These are phyloP conservation scores for Grosmannia clavigera DNA, from an alignment of 2,329 filamentous ascomycete species.

Conservation along the genomic window DNA sequence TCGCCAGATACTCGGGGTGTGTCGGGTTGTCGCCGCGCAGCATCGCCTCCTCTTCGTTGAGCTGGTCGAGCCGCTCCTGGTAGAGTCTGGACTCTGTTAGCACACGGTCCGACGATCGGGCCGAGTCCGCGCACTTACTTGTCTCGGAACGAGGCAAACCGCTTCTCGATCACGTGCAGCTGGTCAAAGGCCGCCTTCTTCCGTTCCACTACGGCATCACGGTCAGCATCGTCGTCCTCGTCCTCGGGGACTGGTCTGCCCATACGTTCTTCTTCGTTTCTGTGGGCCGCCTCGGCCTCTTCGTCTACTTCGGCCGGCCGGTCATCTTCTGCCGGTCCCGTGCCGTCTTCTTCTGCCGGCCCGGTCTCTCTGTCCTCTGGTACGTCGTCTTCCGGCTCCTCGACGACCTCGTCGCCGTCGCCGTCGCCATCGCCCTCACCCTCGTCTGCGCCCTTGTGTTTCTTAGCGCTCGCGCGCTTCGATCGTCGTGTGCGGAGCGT, in stretches of 20 bases:
- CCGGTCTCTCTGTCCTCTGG: constrained; percentile 18
- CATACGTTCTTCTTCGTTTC: constrained; percentile 54
- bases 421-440: neutral
- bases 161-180: constrained; percentile 69
- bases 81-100: constrained; percentile 49
- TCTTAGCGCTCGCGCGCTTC: constrained; percentile 27
- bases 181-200: constrained; percentile 73
- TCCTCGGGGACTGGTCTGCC: neutral
- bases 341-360: constrained; percentile 22
- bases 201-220: constrained; percentile 47
- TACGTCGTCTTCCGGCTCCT: neutral
- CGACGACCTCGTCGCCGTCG: constrained; percentile 10
- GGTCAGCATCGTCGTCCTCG: neutral
- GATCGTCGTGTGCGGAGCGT: constrained; percentile 25
- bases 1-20: constrained; percentile 85
- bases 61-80: constrained; percentile 72
- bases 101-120: no score
- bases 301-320: constrained; percentile 45
- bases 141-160: constrained; percentile 77
- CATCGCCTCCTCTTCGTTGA: constrained; percentile 59
- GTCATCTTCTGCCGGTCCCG: constrained; percentile 42
- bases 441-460: constrained; percentile 13
- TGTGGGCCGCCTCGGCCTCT: constrained; percentile 45
- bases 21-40: constrained; percentile 48
- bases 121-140: constrained; percentile 31